phyloP scores from a whole-genome alignment of 2,329 filamentous ascomycete species.

The Boeremia lycopersici region DNA sequence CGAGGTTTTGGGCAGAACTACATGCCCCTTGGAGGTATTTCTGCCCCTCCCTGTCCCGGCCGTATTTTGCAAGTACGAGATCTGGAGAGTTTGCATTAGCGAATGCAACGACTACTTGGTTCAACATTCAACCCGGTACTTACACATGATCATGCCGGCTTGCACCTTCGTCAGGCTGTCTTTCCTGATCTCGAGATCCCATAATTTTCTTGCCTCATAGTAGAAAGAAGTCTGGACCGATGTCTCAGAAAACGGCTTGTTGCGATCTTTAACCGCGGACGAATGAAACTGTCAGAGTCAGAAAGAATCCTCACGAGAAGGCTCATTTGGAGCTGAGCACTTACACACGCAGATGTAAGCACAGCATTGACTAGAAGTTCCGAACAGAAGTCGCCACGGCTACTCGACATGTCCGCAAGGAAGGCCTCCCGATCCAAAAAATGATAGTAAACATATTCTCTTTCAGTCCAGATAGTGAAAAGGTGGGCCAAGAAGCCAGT shows the following conservation, averaged over 20 bases:
- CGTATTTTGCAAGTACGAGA: constrained; percentile 39
- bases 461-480: constrained; percentile 33
- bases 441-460: constrained; percentile 38
- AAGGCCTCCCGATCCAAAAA: constrained; percentile 40
- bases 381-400: constrained; percentile 36
- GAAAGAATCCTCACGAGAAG: neutral
- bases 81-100: constrained; percentile 8
- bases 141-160: constrained; percentile 35
- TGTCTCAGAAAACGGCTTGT: constrained; percentile 34
- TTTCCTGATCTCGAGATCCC: constrained; percentile 32
- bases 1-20: constrained; percentile 28
- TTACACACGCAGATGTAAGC: constrained; percentile 39
- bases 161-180: constrained; percentile 35
- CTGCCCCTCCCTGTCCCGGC: constrained; percentile 38
- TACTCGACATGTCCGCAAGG: constrained; percentile 35
- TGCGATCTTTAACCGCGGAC: constrained; percentile 33
- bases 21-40: constrained; percentile 37
- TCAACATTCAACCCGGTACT: neutral
- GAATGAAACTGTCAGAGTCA: constrained; percentile 30
- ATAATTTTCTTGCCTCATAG: constrained; percentile 35
- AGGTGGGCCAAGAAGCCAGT: constrained; percentile 27
- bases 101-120: neutral
- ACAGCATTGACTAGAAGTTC: constrained; percentile 39
- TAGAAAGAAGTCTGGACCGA: constrained; percentile 36
- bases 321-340: constrained; percentile 3